Conservation (phyloP, 1,284 basidiomycete species). For the Megacollybia platyphylla region DNA sequence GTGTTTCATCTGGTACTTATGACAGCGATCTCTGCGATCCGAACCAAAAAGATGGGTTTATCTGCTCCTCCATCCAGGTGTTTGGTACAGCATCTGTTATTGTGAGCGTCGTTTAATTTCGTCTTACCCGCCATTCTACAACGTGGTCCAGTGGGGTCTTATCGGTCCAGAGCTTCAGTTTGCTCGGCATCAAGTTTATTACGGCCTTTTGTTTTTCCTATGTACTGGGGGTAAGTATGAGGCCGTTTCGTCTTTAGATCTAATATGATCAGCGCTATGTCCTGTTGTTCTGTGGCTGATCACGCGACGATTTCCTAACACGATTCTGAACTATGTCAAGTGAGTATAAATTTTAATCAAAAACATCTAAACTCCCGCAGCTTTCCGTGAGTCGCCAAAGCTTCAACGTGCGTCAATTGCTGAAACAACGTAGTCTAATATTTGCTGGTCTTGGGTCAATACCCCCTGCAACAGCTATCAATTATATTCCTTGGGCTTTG, state of each 20-base stretch:
- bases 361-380: conserved; percentile 10
- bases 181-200: conserved; percentile 32
- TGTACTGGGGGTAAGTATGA: background rate
- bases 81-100: conserved; percentile 34
- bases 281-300: conserved; percentile 25
- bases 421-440: conserved; percentile 19
- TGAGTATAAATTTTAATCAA: conserved; percentile 14
- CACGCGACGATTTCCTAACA: conserved; percentile 24
- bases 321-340: conserved; percentile 31
- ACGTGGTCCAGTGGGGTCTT: conserved; percentile 26
- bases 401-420: background rate
- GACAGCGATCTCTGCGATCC: conserved; percentile 30
- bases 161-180: conserved; percentile 43
- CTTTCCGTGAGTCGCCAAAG: conserved; percentile 20
- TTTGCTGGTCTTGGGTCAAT: conserved; percentile 42
- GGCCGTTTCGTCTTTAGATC: conserved; percentile 31
- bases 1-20: background rate
- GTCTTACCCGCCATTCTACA: background rate
- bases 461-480: conserved; percentile 41
- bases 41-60: conserved; percentile 25
- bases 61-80: conserved; percentile 25
- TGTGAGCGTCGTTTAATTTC: conserved; percentile 1
- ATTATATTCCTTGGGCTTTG: conserved; percentile 47
- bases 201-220: conserved; percentile 12
- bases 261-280: conserved; percentile 33